Evolutionary conservation across 2,329 filamentous ascomycete genomes (phyloP).

Genomic region (Trichophyton simii): DNA sequence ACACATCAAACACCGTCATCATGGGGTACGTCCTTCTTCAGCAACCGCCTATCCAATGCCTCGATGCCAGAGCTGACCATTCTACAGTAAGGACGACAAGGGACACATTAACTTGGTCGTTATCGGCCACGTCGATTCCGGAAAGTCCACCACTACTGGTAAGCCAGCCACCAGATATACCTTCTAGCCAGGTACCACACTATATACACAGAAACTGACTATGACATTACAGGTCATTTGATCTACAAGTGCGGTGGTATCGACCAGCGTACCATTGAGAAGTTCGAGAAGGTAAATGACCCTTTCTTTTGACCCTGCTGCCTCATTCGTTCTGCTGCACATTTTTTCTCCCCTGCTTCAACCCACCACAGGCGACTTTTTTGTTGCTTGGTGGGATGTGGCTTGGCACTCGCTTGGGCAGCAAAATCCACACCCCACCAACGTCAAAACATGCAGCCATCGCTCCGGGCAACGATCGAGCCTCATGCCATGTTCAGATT

Average conservation of each 20-base stretch:
- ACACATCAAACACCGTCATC: constrained; percentile 35
- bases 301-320: background rate
- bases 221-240: constrained; percentile 59
- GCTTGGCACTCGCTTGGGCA: constrained; percentile 1
- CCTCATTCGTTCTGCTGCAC: background rate
- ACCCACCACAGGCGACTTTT: constrained; percentile 6
- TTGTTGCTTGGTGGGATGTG: background rate
- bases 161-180: constrained; percentile 34
- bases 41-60: background rate
- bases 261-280: constrained; percentile 99
- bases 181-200: background rate
- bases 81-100: constrained; percentile 81
- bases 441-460: background rate
- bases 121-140: constrained; percentile 98
- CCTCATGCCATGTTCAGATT: background rate
- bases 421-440: constrained; percentile 8
- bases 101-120: constrained; percentile 95
- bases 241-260: constrained; percentile 99
- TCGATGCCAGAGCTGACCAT: background rate
- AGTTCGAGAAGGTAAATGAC: constrained; percentile 96
- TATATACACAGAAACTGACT: constrained; percentile 13
- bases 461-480: background rate
- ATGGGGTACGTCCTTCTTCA: constrained; percentile 45
- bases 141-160: constrained; percentile 95
- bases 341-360: constrained; percentile 15